Conservation (phyloP, 2,329 filamentous ascomycete species). For the Neoascochyta sp. region DNA sequence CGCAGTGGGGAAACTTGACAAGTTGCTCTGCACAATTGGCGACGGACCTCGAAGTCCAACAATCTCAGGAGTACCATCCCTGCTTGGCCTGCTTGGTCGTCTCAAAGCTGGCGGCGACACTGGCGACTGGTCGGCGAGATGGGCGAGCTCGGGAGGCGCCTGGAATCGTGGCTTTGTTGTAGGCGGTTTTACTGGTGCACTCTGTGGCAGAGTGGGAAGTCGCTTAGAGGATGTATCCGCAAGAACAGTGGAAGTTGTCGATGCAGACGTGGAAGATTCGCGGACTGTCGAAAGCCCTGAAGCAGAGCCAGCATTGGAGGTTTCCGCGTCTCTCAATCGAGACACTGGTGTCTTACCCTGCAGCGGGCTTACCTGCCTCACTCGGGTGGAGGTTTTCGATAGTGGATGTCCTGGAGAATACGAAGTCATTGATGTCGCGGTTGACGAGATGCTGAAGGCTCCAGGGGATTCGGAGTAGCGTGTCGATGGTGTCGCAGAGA, state of each 20-base stretch:
- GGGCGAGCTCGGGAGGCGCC: constrained; percentile 38
- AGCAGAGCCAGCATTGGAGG: constrained; percentile 47
- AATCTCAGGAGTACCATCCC: constrained; percentile 46
- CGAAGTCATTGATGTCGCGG: constrained; percentile 73
- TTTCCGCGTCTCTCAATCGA: constrained; percentile 54
- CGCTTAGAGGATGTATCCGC: constrained; percentile 42
- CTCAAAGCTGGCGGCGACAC: constrained; percentile 45
- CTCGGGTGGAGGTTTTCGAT: constrained; percentile 44
- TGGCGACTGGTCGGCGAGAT: constrained; percentile 62
- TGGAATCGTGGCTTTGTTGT: constrained; percentile 19
- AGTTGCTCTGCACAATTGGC: constrained; percentile 56
- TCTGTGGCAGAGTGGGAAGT: constrained; percentile 48
- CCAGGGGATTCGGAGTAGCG: constrained; percentile 71
- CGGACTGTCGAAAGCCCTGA: constrained; percentile 62
- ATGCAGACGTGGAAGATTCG: constrained; percentile 69
- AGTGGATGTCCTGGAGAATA: constrained; percentile 63
- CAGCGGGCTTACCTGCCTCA: constrained; percentile 55
- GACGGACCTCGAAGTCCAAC: constrained; percentile 45
- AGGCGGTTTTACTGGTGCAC: constrained; percentile 39
- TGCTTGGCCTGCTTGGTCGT: constrained; percentile 45
- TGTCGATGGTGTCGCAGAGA: constrained; percentile 70
- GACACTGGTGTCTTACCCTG: constrained; percentile 59
- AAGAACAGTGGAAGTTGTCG: constrained; percentile 65
- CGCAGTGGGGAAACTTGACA: constrained; percentile 47
- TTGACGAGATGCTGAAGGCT: constrained; percentile 71